Percentiles rank a stretch among this genome's conserved stretches.
phyloP scores from a whole-genome alignment of 306 rosid genomes.

The Citrullus amarus region DNA sequence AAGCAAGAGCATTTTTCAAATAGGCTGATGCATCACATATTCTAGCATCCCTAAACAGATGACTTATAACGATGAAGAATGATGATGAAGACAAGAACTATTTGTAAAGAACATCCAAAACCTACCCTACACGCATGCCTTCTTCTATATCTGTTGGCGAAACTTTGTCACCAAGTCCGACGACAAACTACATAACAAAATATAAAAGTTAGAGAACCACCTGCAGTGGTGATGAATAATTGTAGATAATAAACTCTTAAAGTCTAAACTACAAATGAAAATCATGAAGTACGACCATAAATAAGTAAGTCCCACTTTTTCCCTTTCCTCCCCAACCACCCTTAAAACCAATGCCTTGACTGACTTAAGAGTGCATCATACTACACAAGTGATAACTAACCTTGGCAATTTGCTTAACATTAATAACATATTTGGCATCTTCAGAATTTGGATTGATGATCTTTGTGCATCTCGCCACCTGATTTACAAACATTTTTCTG shows the following conservation, averaged over 20 bases:
- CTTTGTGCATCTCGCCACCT: slow-evolving; percentile 99
- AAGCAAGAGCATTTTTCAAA: not conserved
- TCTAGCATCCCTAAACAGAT: not conserved
- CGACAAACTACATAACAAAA: slow-evolving; percentile 69
- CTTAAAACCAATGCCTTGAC: not conserved
- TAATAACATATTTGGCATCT: slow-evolving; percentile 93
- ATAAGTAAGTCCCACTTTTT: not conserved
- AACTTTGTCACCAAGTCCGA: slow-evolving; percentile 97
- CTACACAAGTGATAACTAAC: slow-evolving; percentile 16
- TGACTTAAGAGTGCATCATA: not conserved
- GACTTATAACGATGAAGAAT: not conserved
- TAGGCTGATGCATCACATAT: not conserved
- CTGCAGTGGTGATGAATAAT: not conserved
- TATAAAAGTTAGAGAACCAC: slow-evolving; percentile 20
- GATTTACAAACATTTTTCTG: slow-evolving; percentile 11
- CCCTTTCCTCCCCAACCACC: not conserved
- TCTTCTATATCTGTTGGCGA: slow-evolving; percentile 99
- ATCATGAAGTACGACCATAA: not conserved
- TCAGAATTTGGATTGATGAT: slow-evolving; percentile 93
- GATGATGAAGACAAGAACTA: not conserved
- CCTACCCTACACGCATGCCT: slow-evolving; percentile 99
- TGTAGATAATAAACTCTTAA: not conserved
- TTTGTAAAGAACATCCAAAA: not conserved
- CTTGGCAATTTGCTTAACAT: slow-evolving; percentile 97
- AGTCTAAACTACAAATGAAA: not conserved